phyloP scores from a whole-genome alignment of 768 basidiomycete genomes.

The Dacryopinax spathularia region DNA sequence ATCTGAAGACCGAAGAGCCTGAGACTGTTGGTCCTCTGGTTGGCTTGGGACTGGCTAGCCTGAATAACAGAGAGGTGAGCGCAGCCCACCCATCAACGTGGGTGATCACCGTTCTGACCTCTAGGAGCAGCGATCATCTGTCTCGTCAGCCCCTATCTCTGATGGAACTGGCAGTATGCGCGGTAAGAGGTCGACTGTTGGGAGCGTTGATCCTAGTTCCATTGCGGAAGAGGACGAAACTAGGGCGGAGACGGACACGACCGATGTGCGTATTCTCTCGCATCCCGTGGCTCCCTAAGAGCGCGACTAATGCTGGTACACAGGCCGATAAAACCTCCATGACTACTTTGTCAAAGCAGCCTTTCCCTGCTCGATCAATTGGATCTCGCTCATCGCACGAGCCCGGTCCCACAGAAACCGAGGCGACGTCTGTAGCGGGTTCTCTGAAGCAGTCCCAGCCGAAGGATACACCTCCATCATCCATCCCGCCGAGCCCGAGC shows the following conservation, averaged over 20 bases:
- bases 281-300: too few relatives aligned
- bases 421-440: not conserved
- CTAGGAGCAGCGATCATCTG: not conserved
- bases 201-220: slow-evolving; percentile 3
- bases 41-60: not conserved
- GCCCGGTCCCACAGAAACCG: not conserved
- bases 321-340: not conserved
- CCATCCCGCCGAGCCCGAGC: slow-evolving; percentile 10
- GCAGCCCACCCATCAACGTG: not conserved
- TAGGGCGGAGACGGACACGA: slow-evolving; percentile 22
- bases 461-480: slow-evolving; percentile 7
- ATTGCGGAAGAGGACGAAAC: slow-evolving; percentile 17
- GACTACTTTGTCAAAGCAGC: not conserved
- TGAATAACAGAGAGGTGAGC: not conserved
- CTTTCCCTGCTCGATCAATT: not conserved
- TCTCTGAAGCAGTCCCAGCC: not conserved
- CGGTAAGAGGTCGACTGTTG: not conserved
- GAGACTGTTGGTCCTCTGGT: not conserved
- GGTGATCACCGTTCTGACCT: not conserved
- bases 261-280: slow-evolving; percentile 14
- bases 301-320: not conserved
- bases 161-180: not conserved
- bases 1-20: not conserved
- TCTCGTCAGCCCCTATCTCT: not conserved
- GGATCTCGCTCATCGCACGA: not conserved